Conservation (phyloP, 2,329 filamentous ascomycete genomes). For the Fusarium avenaceum region DNA sequence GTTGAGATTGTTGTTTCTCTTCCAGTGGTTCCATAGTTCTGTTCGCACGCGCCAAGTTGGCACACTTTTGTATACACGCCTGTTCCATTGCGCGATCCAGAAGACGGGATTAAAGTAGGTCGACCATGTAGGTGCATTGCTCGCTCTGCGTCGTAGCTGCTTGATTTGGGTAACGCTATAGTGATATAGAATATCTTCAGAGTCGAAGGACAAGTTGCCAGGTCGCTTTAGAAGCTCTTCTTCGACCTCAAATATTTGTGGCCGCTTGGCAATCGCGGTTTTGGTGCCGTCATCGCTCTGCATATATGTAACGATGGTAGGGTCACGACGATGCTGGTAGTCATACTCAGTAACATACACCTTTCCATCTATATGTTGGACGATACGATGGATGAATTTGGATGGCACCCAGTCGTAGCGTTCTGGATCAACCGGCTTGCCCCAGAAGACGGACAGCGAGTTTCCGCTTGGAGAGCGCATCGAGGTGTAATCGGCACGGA, state of each 20-base stretch:
- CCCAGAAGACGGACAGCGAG: conserved; percentile 38
- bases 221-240: not conserved
- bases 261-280: conserved; percentile 24
- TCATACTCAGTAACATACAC: conserved; percentile 33
- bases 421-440: conserved; percentile 33
- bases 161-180: not conserved
- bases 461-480: not conserved
- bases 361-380: conserved; percentile 22
- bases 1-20: conserved; percentile 23
- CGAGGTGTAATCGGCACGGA: conserved; percentile 34
- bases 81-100: conserved; percentile 24
- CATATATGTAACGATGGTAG: conserved; percentile 21
- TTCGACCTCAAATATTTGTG: not conserved
- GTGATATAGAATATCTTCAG: conserved; percentile 5
- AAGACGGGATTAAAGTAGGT: not conserved
- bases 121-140: not conserved
- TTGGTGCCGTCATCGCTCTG: conserved; percentile 17
- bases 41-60: conserved; percentile 40
- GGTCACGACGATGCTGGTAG: conserved; percentile 38
- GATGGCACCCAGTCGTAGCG: conserved; percentile 39
- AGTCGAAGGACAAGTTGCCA: not conserved
- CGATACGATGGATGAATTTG: conserved; percentile 26
- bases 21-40: conserved; percentile 38
- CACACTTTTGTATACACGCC: conserved; percentile 27
- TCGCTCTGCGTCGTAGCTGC: not conserved